Base-by-base conservation (phyloP, 2,329 filamentous ascomycete genomes). In the Zasmidium angulare region DNA sequence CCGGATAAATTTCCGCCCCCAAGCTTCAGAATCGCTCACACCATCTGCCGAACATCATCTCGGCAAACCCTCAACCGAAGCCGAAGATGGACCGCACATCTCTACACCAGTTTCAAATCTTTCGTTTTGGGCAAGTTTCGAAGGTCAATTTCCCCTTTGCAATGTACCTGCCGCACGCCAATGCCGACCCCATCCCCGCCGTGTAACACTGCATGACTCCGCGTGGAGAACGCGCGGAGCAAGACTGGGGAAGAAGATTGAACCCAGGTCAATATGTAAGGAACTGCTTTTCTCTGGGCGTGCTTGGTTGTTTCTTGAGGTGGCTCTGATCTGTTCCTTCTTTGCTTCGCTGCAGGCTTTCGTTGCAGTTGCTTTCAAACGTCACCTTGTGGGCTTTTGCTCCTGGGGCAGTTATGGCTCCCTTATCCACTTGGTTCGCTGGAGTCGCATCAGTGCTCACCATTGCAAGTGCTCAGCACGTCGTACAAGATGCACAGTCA, bases 401-500 rank as follows among this genome's bases (percentile, higher is more conserved):
- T 43, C 36, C 36, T 7, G 36, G n/a, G n/a, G 36, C n/a, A 4
- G 36, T 43, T 17, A 43, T 43, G 36, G 11, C 36, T 43, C 36
- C 36, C n/a, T 4, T 43, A 3, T 43, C 36, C 7, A 43, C 3
- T 43, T 43, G 36, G 36, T 19, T 43, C 14, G n/a, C 36, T 14
- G 36, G 36, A 43, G 36, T 17, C 7, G 36, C 36, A 4, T 43
- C 36, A 17, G 3, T 43, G 36, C n/a, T 43, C 7, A 17, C 36
- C 7, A 17, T 43, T 59, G 61, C 57, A 17, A 17, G 36, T 43
- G 36, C 36, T 20, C 46, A 58, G 46, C 51, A 61, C 12, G 43
- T 57, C 17, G 19, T 62, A 24, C 58, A 59, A n/a, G 53, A 66
- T 40, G 59, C 62, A 2, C 50, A 54, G 20, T 52, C 57, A 40